These are phyloP conservation scores for Senecio squalidus DNA, from an alignment of 140 eudicot species.

Conservation along the genomic window DNA sequence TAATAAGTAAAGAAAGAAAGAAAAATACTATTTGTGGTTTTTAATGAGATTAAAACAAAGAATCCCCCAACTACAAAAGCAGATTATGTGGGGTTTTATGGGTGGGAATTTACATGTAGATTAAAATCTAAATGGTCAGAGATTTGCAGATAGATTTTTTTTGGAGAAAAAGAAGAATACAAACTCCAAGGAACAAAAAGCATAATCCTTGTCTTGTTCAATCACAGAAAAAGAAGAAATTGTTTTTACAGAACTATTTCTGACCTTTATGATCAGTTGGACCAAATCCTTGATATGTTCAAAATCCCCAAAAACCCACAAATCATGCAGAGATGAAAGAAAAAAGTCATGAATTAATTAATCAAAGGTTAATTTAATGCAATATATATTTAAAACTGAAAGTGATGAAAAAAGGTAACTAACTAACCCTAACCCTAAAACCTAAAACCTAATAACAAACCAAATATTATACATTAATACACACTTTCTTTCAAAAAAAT, in stretches of 20 bases:
- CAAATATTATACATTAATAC: conserved; percentile 10
- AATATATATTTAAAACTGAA: conserved; percentile 8
- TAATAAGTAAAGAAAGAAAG: conserved; percentile 13
- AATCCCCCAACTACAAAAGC: conserved; percentile 19
- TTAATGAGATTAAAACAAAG: conserved; percentile 15
- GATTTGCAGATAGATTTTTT: conserved; percentile 16
- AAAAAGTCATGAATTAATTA: neutral
- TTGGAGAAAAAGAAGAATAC: conserved; percentile 29
- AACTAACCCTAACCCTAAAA: conserved; percentile 35
- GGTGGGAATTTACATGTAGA: conserved; percentile 31
- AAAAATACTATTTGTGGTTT: conserved; percentile 3
- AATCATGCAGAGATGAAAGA: conserved; percentile 34
- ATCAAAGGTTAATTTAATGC: conserved; percentile 7
- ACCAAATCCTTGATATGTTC: conserved; percentile 37
- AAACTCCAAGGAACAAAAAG: conserved; percentile 76
- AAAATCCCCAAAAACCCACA: conserved; percentile 56
- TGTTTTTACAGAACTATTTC: conserved; percentile 32
- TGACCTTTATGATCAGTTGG: conserved; percentile 46
- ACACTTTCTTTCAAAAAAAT: conserved; percentile 3
- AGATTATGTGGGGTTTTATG: conserved; percentile 22
- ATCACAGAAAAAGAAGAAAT: conserved; percentile 48
- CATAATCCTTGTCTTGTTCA: conserved; percentile 67
- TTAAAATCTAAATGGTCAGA: conserved; percentile 22
- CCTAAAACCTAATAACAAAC: neutral
- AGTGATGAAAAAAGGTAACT: conserved; percentile 13